Evolutionary conservation across 768 basidiomycete species (phyloP).

Genomic region (Mycena haematopus): DNA sequence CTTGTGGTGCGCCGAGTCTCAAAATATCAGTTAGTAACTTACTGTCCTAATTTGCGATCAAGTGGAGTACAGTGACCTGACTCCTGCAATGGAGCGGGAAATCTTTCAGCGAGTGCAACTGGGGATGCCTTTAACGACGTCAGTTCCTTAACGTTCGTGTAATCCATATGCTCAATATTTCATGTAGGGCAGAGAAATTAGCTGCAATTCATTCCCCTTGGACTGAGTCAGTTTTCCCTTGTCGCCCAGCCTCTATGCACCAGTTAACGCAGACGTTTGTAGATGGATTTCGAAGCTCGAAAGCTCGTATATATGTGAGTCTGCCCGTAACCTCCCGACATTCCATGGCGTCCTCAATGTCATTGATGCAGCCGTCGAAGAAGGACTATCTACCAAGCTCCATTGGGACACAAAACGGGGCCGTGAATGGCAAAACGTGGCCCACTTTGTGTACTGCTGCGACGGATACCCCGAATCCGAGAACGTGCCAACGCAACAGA

Average conservation of each 20-base stretch:
- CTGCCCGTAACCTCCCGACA: too few relatives aligned
- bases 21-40: neutral
- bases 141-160: neutral
- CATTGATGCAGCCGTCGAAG: conserved; percentile 61
- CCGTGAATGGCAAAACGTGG: conserved; percentile 79
- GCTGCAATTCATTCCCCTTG: conserved; percentile 79
- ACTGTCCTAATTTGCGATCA: neutral
- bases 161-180: neutral
- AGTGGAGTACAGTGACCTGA: conserved; percentile 75
- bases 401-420: conserved; percentile 72
- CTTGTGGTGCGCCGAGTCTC: conserved; percentile 58
- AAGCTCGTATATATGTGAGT: conserved; percentile 19
- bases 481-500: conserved; percentile 56
- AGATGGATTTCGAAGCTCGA: conserved; percentile 71
- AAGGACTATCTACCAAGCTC: conserved; percentile 62
- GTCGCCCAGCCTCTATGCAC: neutral
- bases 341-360: conserved; percentile 7
- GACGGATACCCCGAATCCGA: conserved; percentile 56
- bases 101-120: conserved; percentile 86
- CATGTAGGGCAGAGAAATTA: conserved; percentile 60
- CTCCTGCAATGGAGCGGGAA: conserved; percentile 69
- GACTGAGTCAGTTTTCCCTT: conserved; percentile 50
- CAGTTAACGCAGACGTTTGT: conserved; percentile 7
- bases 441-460: conserved; percentile 73
- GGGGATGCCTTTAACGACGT: conserved; percentile 78